Evolutionary conservation across 2,329 filamentous ascomycete genomes (phyloP), one percentile per base, ranked within the genome.

Genomic region (Chlorencoelia australis): DNA sequence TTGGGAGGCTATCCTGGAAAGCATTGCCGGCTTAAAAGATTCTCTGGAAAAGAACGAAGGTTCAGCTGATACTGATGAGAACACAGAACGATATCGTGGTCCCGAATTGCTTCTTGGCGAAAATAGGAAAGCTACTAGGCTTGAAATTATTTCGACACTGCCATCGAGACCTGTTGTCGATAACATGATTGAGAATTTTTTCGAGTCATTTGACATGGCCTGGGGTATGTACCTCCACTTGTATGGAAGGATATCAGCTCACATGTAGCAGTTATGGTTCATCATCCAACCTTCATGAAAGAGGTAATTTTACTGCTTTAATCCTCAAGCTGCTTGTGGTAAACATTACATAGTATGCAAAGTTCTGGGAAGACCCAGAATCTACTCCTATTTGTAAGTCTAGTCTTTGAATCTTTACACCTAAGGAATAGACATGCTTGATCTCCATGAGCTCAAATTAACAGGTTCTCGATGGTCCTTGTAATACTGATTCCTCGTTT

Each of bases 21-120:
- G 73, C 57, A 74, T 76, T 29, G 67, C 74, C 43, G 69, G 73
- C 26, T 55, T 75, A 15, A 74, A 74, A 51, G 74, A 71, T 44
- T 71, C 73, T 49, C 65, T 73, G 53, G 63, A 14, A 11, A 24
- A 24, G 4, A 27, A 39, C 3, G 37, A 27, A 20, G 16, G 30
- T 31, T 15, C 21, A 27, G 25, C 28, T 29, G 28, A 37, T 4
- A 20, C 5, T 20, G 19, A 37, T n/a, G 22, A 13, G 8, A 7
- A 17, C 3, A n/a, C 18, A 19, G 14, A 28, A 8, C 26, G 24
- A 27, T 13, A 31, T 8, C 20, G 22, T 11, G 44, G 46, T 11
- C 48, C 46, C n/a, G 44, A 42, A 32, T 33, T 53, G n/a, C 41
- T 53, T 5, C 40, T 45, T 27, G 50, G 50, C 11, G 37, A 40